phyloP scores from a whole-genome alignment of 257 asterid species.

The Solanum corneliomulleri region DNA sequence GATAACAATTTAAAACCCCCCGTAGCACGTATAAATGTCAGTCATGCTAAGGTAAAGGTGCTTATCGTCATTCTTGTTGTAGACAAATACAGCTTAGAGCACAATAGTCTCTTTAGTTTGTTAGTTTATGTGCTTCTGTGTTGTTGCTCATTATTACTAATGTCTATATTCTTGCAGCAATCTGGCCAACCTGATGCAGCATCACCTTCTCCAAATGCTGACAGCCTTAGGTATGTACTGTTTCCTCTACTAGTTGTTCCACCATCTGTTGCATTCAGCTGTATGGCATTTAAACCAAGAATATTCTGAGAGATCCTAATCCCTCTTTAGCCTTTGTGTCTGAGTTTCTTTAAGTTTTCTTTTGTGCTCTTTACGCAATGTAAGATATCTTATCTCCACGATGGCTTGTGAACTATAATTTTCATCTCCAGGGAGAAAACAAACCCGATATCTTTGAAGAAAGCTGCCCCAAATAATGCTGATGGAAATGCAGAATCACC shows the following conservation, averaged over 20 bases:
- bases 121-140: background rate
- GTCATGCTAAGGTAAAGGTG: slow-evolving; percentile 16
- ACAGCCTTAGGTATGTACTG: slow-evolving; percentile 14
- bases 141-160: background rate
- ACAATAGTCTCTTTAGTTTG: background rate
- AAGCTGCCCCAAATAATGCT: slow-evolving; percentile 19
- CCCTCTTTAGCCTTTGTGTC: background rate
- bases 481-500: slow-evolving; percentile 26
- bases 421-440: slow-evolving; percentile 31
- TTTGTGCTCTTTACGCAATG: background rate
- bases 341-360: background rate
- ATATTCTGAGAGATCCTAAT: background rate
- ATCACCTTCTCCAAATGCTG: slow-evolving; percentile 16
- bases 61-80: background rate
- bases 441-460: slow-evolving; percentile 22
- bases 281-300: background rate
- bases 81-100: background rate
- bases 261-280: background rate
- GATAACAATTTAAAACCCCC: slow-evolving; percentile 5
- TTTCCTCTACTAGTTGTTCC: background rate
- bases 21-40: background rate
- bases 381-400: background rate
- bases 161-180: slow-evolving; percentile 9
- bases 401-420: background rate
- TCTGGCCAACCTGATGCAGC: slow-evolving; percentile 7